Conservation (phyloP, 495 filamentous ascomycete species). For the Hyaloscypha hepaticicola region DNA sequence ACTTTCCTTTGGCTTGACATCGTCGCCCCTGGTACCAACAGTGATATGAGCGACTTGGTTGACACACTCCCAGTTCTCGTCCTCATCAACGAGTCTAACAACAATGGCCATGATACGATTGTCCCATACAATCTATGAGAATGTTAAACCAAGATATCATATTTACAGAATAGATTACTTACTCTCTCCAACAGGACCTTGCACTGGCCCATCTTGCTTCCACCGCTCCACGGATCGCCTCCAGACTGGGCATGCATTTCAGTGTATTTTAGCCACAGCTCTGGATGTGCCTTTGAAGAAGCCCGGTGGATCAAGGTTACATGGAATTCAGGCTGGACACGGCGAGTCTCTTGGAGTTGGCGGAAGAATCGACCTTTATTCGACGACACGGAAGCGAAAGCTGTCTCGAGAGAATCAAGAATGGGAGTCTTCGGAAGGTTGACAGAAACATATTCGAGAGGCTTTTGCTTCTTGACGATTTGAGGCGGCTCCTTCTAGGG, state of each 20-base stretch:
- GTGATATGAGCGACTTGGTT: slow-evolving; percentile 88
- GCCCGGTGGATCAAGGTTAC: slow-evolving; percentile 89
- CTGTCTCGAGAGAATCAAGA: slow-evolving; percentile 58
- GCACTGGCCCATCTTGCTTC: slow-evolving; percentile 45
- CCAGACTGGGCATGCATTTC: slow-evolving; percentile 44
- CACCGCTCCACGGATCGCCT: slow-evolving; percentile 28
- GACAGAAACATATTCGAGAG: slow-evolving; percentile 82
- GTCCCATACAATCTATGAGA: slow-evolving; percentile 68
- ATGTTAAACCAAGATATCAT: slow-evolving; percentile 11
- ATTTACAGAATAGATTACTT: slow-evolving; percentile 8
- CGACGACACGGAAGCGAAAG: slow-evolving; percentile 55
- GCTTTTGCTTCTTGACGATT: slow-evolving; percentile 25
- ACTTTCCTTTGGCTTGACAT: slow-evolving; percentile 89
- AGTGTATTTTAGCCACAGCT: slow-evolving; percentile 69
- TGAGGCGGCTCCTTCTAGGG: slow-evolving; percentile 29
- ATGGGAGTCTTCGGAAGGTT: slow-evolving; percentile 59
- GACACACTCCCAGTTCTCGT: slow-evolving; percentile 59
- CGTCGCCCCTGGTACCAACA: slow-evolving; percentile 68
- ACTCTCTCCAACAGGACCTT: slow-evolving; percentile 51
- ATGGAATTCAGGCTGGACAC: slow-evolving; percentile 85
- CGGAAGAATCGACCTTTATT: slow-evolving; percentile 65
- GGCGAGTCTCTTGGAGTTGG: slow-evolving; percentile 66
- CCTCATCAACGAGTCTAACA: slow-evolving; percentile 57
- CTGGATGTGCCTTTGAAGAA: slow-evolving; percentile 51
- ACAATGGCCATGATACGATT: slow-evolving; percentile 83